A percentile compares a stretch with the other conserved stretches of the same genome.
phyloP scores from a whole-genome alignment of 108 stramenopile genomes.

The Phaeodactylum tricornutum region DNA sequence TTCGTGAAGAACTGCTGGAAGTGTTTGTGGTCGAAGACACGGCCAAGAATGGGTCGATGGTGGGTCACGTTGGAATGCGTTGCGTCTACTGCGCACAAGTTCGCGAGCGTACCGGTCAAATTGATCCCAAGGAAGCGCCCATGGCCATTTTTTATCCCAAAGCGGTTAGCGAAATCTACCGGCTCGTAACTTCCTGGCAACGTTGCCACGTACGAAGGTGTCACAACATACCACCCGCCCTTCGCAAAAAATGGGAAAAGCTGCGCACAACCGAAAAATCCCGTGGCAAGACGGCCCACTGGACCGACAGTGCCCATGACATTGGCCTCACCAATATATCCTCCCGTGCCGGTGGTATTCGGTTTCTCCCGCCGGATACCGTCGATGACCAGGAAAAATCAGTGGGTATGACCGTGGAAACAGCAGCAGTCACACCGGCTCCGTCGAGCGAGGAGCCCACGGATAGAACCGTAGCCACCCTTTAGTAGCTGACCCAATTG shows the following conservation, averaged over 20 bases:
- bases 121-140: slow-evolving; percentile 24
- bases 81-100: slow-evolving; percentile 66
- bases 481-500: no score
- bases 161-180: slow-evolving; percentile 63
- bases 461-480: no score
- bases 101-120: slow-evolving; percentile 15
- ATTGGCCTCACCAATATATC: slow-evolving; percentile 55
- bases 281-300: slow-evolving; percentile 73
- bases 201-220: slow-evolving; percentile 71
- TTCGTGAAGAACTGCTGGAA: slow-evolving; percentile 39
- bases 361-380: no score
- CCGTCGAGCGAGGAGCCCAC: no score
- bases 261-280: slow-evolving; percentile 47
- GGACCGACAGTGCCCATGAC: slow-evolving; percentile 62
- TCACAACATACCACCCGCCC: slow-evolving; percentile 46
- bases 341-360: slow-evolving; percentile 31
- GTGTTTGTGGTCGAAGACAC: slow-evolving; percentile 30
- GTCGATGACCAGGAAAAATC: no score
- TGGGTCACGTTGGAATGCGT: slow-evolving; percentile 70
- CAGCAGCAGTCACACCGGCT: no score
- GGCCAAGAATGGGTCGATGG: slow-evolving; percentile 14
- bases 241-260: slow-evolving; percentile 39
- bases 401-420: no score
- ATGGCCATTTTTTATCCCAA: slow-evolving; percentile 74
- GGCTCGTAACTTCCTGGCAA: slow-evolving; percentile 77